These are phyloP conservation scores for Sporothrix protearum DNA, from an alignment of 2,329 filamentous ascomycete species.

Conservation along the genomic window DNA sequence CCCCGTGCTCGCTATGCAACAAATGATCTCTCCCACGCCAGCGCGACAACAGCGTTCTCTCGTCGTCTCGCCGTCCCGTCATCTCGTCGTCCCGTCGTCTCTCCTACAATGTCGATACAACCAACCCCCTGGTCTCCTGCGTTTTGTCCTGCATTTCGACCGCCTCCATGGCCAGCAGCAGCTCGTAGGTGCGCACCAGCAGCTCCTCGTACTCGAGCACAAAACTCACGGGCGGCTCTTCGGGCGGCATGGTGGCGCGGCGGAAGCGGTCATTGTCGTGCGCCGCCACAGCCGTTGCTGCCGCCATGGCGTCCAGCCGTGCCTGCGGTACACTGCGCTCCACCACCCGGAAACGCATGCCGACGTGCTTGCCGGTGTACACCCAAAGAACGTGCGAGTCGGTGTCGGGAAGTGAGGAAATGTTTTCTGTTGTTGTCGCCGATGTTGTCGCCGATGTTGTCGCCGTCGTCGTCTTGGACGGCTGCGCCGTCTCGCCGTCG, in stretches of 20 bases:
- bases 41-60: too few species aligned
- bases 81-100: background rate
- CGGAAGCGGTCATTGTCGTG: slow-evolving; percentile 49
- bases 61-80: too few species aligned
- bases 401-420: slow-evolving; percentile 21
- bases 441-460: slow-evolving; percentile 23
- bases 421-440: too few species aligned
- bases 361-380: slow-evolving; percentile 59
- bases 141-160: slow-evolving; percentile 54
- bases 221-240: slow-evolving; percentile 67
- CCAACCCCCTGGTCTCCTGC: background rate
- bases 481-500: background rate
- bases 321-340: slow-evolving; percentile 42
- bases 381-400: slow-evolving; percentile 61
- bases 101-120: background rate
- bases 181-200: slow-evolving; percentile 59
- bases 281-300: background rate
- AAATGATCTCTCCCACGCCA: too few species aligned
- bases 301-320: background rate
- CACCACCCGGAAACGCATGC: slow-evolving; percentile 63
- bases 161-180: slow-evolving; percentile 64
- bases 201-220: slow-evolving; percentile 69
- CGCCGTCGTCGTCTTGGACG: slow-evolving; percentile 22
- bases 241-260: slow-evolving; percentile 45
- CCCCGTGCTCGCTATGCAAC: too few species aligned